phyloP scores from a whole-genome alignment of 257 asterid genomes.

The Fraxinus anomala region DNA sequence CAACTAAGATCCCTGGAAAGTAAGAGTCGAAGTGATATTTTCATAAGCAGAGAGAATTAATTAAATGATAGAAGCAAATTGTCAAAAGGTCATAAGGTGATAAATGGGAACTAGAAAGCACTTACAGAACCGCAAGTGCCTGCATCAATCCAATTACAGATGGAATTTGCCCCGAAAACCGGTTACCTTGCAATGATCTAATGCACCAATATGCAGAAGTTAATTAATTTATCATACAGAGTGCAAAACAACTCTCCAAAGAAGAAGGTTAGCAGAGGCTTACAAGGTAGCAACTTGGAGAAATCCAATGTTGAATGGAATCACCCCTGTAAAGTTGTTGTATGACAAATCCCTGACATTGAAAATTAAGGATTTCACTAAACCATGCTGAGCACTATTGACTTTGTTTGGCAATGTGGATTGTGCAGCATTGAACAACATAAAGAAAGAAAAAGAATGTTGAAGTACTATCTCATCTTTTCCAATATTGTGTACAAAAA shows the following conservation, averaged over 20 bases:
- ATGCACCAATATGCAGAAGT: not conserved
- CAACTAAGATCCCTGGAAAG: constrained; percentile 76
- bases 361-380: not conserved
- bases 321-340: constrained; percentile 73
- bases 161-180: constrained; percentile 76
- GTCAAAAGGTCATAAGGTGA: not conserved
- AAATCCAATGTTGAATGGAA: constrained; percentile 95
- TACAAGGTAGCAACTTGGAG: constrained; percentile 98
- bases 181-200: constrained; percentile 67
- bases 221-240: not conserved
- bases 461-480: not conserved
- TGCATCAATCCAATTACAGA: constrained; percentile 96
- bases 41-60: not conserved
- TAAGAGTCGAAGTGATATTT: not conserved
- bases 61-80: not conserved
- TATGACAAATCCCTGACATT: constrained; percentile 83
- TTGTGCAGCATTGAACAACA: not conserved
- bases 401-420: not conserved
- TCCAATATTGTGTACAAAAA: not conserved
- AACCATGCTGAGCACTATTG: not conserved
- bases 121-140: constrained; percentile 98
- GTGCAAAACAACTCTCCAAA: not conserved
- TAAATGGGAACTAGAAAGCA: not conserved
- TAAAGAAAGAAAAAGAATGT: not conserved
- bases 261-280: constrained; percentile 31